phyloP scores from a whole-genome alignment of 2,329 filamentous ascomycete genomes.

The Colletotrichum camelliae region DNA sequence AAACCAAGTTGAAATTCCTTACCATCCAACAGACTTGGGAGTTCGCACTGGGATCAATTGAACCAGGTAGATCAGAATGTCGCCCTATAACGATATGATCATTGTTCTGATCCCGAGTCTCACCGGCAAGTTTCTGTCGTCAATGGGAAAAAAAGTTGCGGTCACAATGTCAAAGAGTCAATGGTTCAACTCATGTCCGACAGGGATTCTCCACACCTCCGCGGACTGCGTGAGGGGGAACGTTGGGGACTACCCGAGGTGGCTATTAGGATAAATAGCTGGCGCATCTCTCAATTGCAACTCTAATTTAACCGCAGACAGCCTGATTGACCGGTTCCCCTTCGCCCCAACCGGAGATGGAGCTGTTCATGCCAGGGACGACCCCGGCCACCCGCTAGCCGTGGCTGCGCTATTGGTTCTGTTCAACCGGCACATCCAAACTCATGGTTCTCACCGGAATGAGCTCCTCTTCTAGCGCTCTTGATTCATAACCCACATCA shows the following conservation, averaged over 20 bases:
- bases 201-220: conserved; percentile 18
- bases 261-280: conserved; percentile 22
- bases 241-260: conserved; percentile 6
- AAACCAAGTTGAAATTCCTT: background rate
- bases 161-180: background rate
- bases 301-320: conserved; percentile 21
- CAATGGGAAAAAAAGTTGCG: background rate
- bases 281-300: background rate
- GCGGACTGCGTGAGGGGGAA: conserved; percentile 4
- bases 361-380: background rate
- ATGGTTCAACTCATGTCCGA: background rate
- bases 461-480: background rate
- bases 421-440: background rate
- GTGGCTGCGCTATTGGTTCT: background rate
- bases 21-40: background rate
- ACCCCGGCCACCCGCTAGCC: conserved; percentile 3
- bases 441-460: conserved; percentile 3
- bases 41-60: background rate
- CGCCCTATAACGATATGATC: background rate
- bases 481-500: background rate
- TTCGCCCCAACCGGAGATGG: conserved; percentile 11
- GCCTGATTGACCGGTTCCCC: conserved; percentile 12
- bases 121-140: background rate
- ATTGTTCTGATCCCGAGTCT: background rate
- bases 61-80: background rate